These are phyloP conservation scores for Phytophthora pseudosyringae DNA, from an alignment of 352 stramenopile genomes.

Conservation along the genomic window DNA sequence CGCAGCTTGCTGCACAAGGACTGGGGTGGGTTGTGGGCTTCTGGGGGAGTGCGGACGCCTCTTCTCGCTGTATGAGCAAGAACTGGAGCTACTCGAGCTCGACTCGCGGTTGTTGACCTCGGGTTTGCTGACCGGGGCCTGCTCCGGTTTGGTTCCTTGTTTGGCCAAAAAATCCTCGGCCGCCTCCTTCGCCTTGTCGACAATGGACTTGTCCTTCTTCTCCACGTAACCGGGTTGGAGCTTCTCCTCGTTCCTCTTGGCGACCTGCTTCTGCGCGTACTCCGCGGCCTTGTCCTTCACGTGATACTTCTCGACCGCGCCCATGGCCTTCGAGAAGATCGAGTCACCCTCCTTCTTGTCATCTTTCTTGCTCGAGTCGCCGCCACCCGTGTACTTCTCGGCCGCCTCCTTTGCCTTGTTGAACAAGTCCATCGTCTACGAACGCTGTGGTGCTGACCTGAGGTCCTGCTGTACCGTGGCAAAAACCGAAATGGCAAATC, in stretches of 20 bases:
- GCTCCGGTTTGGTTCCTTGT: constrained; percentile 17
- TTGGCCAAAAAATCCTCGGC: constrained; percentile 35
- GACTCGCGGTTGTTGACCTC: constrained; percentile 6
- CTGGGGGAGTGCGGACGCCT: background rate
- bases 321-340: constrained; percentile 29
- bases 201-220: constrained; percentile 32
- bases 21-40: background rate
- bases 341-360: constrained; percentile 28
- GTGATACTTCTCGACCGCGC: constrained; percentile 33
- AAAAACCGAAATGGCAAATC: constrained; percentile 26
- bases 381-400: constrained; percentile 19
- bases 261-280: constrained; percentile 32
- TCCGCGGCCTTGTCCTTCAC: constrained; percentile 35
- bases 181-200: constrained; percentile 29
- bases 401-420: constrained; percentile 36
- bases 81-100: constrained; percentile 19
- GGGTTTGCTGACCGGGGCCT: background rate
- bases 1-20: background rate
- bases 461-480: constrained; percentile 3
- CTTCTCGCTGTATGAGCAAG: constrained; percentile 2
- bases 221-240: constrained; percentile 21
- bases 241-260: constrained; percentile 32
- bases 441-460: background rate
- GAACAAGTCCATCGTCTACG: constrained; percentile 28
- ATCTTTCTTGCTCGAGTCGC: constrained; percentile 20